Conservation (phyloP, 257 asterid genomes). For the Linderniella brevidens region DNA sequence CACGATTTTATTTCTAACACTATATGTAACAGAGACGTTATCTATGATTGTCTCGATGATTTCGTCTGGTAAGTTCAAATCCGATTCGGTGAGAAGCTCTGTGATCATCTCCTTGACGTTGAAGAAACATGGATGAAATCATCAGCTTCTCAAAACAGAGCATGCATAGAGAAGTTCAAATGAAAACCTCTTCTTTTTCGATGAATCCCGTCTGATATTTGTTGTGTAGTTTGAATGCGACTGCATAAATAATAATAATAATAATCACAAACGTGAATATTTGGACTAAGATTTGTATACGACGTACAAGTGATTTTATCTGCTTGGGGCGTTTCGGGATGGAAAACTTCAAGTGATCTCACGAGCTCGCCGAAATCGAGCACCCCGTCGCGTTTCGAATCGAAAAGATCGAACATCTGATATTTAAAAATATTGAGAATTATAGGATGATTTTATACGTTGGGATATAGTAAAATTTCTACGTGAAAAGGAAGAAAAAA, state of each 20-base stretch:
- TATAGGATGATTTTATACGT: too few relatives aligned
- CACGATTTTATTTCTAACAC: too few relatives aligned
- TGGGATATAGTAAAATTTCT: too few relatives aligned
- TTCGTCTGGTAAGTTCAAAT: constrained; percentile 21
- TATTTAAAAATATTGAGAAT: not conserved
- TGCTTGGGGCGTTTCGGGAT: constrained; percentile 35
- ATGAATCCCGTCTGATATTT: constrained; percentile 28
- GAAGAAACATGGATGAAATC: constrained; percentile 2
- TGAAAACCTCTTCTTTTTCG: constrained; percentile 25
- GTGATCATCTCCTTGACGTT: constrained; percentile 36
- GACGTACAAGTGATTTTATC: constrained; percentile 27
- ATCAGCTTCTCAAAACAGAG: not conserved
- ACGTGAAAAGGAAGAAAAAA: too few relatives aligned
- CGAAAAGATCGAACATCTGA: too few relatives aligned
- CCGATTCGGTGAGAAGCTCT: constrained; percentile 30
- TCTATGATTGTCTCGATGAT: constrained; percentile 18
- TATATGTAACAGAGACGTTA: constrained; percentile 13
- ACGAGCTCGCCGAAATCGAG: constrained; percentile 8
- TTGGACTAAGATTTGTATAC: too few relatives aligned
- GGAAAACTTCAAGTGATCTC: constrained; percentile 21
- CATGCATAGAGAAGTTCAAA: not conserved
- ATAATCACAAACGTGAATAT: too few relatives aligned
- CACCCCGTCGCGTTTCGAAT: constrained; percentile 7
- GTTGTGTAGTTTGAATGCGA: constrained; percentile 33
- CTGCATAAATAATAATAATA: constrained; percentile 24